phyloP scores from a whole-genome alignment of 768 basidiomycete species.

The Austroboletus eburneus region DNA sequence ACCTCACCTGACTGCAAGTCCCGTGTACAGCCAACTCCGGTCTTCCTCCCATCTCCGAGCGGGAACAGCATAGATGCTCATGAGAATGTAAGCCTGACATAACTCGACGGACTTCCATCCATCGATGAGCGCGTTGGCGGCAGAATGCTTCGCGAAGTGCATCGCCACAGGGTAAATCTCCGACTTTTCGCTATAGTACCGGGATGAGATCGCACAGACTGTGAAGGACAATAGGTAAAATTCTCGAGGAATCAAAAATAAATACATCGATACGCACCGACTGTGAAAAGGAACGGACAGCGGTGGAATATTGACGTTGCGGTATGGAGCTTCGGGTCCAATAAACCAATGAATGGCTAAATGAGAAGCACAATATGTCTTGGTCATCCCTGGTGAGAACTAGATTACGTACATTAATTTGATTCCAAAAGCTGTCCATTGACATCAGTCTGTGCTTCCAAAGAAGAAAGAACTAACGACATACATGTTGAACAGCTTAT shows the following conservation, averaged over 20 bases:
- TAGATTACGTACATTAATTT: constrained; percentile 54
- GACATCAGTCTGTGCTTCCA: constrained; percentile 1
- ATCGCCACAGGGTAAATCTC: constrained; percentile 85
- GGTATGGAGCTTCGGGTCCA: constrained; percentile 80
- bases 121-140: constrained; percentile 74
- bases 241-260: not conserved
- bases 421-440: constrained; percentile 57
- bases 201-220: constrained; percentile 85
- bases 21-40: constrained; percentile 84
- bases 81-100: constrained; percentile 86
- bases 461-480: constrained; percentile 28
- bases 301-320: constrained; percentile 74
- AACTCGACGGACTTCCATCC: constrained; percentile 86
- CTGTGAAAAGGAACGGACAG: constrained; percentile 89
- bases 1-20: constrained; percentile 71
- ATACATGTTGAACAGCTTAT: constrained; percentile 80
- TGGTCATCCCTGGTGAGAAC: not conserved
- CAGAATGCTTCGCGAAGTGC: constrained; percentile 83
- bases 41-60: constrained; percentile 88
- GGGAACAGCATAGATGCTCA: constrained; percentile 78
- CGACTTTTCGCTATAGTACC: constrained; percentile 74
- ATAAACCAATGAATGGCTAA: constrained; percentile 63
- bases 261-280: constrained; percentile 46
- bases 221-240: not conserved
- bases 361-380: constrained; percentile 1